Conservation (phyloP, 805 yeast genomes). For the Myxozyma neglecta region DNA sequence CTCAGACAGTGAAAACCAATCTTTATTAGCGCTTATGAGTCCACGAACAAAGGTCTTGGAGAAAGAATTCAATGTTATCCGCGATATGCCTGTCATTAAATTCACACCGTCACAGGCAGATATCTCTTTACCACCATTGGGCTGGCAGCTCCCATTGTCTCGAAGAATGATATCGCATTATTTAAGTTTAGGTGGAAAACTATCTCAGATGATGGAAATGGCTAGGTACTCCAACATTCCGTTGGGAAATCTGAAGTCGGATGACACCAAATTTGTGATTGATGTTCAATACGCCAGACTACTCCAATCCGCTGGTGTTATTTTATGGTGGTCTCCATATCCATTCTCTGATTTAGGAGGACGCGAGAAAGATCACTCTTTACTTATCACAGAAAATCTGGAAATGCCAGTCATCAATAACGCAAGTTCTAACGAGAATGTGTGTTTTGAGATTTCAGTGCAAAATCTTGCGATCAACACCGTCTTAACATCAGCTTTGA, state of each 20-base stretch:
- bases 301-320: constrained; percentile 60
- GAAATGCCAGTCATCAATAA: constrained; percentile 71
- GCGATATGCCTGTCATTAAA: constrained; percentile 56
- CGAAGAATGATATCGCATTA: constrained; percentile 68
- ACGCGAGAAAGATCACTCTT: constrained; percentile 60
- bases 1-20: constrained; percentile 20
- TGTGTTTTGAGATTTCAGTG: constrained; percentile 73
- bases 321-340: constrained; percentile 90
- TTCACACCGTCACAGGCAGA: constrained; percentile 61
- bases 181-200: constrained; percentile 71
- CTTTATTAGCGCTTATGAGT: constrained; percentile 20
- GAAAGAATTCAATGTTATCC: constrained; percentile 48
- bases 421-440: constrained; percentile 77
- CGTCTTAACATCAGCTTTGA: constrained; percentile 74
- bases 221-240: constrained; percentile 80
- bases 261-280: constrained; percentile 72
- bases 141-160: constrained; percentile 74
- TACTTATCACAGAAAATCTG: constrained; percentile 52
- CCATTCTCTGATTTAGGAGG: constrained; percentile 88
- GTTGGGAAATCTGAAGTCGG: constrained; percentile 77
- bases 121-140: constrained; percentile 64
- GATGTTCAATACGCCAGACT: constrained; percentile 86
- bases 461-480: constrained; percentile 84
- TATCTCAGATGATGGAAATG: constrained; percentile 61
- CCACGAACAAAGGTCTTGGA: constrained; percentile 43